These are phyloP conservation scores for Hanseniaspora pseudoguilliermondii DNA, from an alignment of 805 yeast species.

Conservation along the genomic window DNA sequence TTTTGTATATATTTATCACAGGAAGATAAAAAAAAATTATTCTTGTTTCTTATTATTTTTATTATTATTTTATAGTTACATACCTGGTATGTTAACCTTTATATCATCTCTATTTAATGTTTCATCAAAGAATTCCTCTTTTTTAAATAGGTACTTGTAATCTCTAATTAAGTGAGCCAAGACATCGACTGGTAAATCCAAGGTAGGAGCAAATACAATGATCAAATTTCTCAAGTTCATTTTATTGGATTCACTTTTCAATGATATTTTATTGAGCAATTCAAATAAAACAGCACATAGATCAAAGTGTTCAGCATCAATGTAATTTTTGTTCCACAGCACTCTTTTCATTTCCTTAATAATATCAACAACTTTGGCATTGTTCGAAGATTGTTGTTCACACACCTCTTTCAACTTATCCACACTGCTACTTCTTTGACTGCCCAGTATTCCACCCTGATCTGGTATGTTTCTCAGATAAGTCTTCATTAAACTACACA, in stretches of 20 bases:
- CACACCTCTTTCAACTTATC: conserved; percentile 23
- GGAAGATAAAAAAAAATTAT: neutral
- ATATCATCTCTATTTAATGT: conserved; percentile 33
- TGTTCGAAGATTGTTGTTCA: conserved; percentile 21
- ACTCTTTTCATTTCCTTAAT: conserved; percentile 5
- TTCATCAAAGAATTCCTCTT: conserved; percentile 32
- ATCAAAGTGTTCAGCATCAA: conserved; percentile 47
- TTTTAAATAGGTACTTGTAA: conserved; percentile 48
- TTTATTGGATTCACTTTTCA: conserved; percentile 51
- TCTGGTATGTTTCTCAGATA: conserved; percentile 68
- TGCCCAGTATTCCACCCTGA: conserved; percentile 41
- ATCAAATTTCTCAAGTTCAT: conserved; percentile 74
- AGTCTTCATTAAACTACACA: conserved; percentile 72
- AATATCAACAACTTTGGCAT: conserved; percentile 19
- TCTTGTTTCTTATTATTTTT: neutral
- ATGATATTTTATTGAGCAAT: conserved; percentile 51
- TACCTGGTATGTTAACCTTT: conserved; percentile 40
- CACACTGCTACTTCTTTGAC: conserved; percentile 25
- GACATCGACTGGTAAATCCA: conserved; percentile 52
- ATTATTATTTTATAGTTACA: neutral
- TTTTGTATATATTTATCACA: too few relatives aligned
- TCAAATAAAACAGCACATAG: conserved; percentile 53
- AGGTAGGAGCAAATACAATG: conserved; percentile 72
- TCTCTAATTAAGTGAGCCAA: conserved; percentile 50
- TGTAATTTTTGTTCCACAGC: conserved; percentile 14